Evolutionary conservation across 176 grass and related monocot genomes (phyloP).

Genomic region (Oryza longistaminata): DNA sequence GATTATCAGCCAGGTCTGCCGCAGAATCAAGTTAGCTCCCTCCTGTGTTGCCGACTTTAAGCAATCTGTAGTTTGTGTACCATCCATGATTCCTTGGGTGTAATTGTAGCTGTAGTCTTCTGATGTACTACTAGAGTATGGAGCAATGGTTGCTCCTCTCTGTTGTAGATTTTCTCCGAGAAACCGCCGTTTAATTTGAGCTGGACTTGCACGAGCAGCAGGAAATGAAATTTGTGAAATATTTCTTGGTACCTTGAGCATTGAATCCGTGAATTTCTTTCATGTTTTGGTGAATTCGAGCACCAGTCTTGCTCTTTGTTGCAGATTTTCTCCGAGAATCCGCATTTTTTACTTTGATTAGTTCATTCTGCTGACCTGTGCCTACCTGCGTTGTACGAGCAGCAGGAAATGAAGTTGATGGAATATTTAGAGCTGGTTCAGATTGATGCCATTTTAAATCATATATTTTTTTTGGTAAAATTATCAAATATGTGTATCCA

Average conservation of each 20-base stretch:
- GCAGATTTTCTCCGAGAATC: background rate
- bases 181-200: background rate
- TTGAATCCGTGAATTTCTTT: background rate
- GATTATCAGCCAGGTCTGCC: background rate
- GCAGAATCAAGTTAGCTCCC: constrained; percentile 12
- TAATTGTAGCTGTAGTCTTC: constrained; percentile 4
- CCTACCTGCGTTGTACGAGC: too few relatives aligned
- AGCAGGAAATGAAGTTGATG: too few relatives aligned
- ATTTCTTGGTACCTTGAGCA: background rate
- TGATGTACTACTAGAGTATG: constrained; percentile 7
- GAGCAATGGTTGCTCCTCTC: background rate
- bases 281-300: background rate
- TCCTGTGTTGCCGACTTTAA: constrained; percentile 4
- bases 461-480: too few relatives aligned
- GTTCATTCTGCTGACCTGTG: background rate
- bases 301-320: background rate
- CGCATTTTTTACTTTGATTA: background rate
- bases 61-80: background rate
- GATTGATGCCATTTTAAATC: too few relatives aligned
- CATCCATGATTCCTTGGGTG: background rate
- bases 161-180: background rate
- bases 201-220: background rate
- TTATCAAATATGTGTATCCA: too few relatives aligned
- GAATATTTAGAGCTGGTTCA: too few relatives aligned
- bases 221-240: background rate